These are phyloP conservation scores for Gastrodia elata DNA, from an alignment of 106 monocot genomes.

Conservation along the genomic window DNA sequence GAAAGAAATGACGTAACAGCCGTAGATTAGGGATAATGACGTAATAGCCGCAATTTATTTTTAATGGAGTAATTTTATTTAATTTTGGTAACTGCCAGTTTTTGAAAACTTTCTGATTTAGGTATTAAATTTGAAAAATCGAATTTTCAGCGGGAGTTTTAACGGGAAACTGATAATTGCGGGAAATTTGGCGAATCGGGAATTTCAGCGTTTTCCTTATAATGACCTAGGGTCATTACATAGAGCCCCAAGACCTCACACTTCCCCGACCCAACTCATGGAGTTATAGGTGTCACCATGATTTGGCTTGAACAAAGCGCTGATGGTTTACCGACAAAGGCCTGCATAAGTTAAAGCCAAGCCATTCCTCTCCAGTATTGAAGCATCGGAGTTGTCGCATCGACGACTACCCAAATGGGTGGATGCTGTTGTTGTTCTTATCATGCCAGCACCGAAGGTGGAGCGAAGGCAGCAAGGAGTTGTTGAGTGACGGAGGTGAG, in stretches of 20 bases:
- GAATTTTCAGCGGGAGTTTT: no score
- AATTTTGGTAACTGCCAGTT: no score
- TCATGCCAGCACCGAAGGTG: not conserved
- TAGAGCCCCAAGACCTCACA: constrained; percentile 24
- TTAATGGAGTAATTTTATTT: no score
- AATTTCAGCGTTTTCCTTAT: no score
- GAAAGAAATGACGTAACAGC: no score
- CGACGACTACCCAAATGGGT: not conserved
- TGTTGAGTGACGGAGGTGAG: constrained; percentile 10
- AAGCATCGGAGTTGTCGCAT: constrained; percentile 8
- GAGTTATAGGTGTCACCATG: constrained; percentile 15
- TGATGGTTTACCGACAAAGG: constrained; percentile 14
- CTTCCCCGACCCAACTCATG: constrained; percentile 24
- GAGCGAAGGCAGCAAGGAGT: not conserved
- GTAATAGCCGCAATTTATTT: no score
- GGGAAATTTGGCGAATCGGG: no score
- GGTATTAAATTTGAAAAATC: no score
- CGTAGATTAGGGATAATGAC: no score
- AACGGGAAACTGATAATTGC: no score
- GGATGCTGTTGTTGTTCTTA: not conserved
- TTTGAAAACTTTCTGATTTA: no score
- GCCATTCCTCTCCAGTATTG: constrained; percentile 22
- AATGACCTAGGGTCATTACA: no score
- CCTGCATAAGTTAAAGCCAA: constrained; percentile 23
- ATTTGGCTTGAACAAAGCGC: constrained; percentile 13